Conservation (phyloP, 768 basidiomycete genomes). For the Hericium erinaceus region DNA sequence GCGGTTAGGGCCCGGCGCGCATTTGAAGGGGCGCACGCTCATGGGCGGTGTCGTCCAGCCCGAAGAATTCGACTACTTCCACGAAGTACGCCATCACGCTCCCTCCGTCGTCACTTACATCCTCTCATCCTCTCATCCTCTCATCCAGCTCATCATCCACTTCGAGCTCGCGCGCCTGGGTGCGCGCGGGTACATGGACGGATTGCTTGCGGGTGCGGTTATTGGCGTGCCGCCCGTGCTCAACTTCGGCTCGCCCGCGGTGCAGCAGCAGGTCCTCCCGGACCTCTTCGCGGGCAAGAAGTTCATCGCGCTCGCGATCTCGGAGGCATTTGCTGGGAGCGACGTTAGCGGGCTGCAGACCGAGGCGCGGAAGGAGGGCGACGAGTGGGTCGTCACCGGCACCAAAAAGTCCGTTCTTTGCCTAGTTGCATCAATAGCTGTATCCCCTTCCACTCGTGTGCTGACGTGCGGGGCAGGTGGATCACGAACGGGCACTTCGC, state of each 20-base stretch:
- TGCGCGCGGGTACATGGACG: conserved; percentile 83
- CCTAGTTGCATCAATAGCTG: no score
- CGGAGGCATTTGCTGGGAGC: conserved; percentile 88
- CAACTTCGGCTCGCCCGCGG: conserved; percentile 75
- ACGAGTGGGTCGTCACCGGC: conserved; percentile 82
- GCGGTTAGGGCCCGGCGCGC: conserved; percentile 86
- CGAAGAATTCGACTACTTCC: conserved; percentile 91
- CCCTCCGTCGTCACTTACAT: background rate
- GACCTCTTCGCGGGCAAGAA: conserved; percentile 73
- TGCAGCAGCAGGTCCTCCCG: conserved; percentile 62
- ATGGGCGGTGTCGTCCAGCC: conserved; percentile 70
- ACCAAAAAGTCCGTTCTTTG: conserved; percentile 96
- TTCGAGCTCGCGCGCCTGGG: conserved; percentile 78
- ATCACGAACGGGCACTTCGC: conserved; percentile 83
- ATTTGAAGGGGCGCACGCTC: conserved; percentile 67
- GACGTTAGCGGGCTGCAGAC: conserved; percentile 82
- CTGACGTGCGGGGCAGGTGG: conserved; percentile 43
- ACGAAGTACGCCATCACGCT: conserved; percentile 46
- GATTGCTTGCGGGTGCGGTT: conserved; percentile 69
- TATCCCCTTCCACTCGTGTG: background rate
- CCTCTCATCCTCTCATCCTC: background rate
- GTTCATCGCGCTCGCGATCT: conserved; percentile 83
- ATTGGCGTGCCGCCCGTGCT: conserved; percentile 87
- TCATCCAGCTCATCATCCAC: conserved; percentile 58
- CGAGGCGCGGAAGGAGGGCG: conserved; percentile 76